Conservation (phyloP, 1,284 basidiomycete genomes). For the Ceratobasidium theobromae region DNA sequence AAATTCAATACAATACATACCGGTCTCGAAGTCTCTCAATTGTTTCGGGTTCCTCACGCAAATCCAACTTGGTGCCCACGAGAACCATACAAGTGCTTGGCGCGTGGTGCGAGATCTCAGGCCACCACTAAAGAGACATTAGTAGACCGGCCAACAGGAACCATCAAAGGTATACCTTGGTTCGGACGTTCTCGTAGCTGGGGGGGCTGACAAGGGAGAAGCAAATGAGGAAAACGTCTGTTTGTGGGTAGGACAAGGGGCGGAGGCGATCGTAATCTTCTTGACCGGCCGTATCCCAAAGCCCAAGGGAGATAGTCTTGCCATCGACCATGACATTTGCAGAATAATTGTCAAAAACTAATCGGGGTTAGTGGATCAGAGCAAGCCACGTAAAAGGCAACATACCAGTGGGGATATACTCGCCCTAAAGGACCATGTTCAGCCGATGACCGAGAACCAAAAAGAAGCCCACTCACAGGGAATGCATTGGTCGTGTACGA, state of each 20-base stretch:
- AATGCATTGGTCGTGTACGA: constrained; percentile 97
- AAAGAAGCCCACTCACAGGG: constrained; percentile 61
- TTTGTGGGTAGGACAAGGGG: constrained; percentile 97
- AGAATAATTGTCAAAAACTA: constrained; percentile 94
- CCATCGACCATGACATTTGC: constrained; percentile 98
- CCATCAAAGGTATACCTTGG: constrained; percentile 63
- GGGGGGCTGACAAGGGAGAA: constrained; percentile 98
- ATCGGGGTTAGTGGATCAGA: background rate
- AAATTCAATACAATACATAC: constrained; percentile 47
- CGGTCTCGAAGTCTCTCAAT: constrained; percentile 91
- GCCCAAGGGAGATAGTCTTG: constrained; percentile 94
- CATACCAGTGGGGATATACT: constrained; percentile 94
- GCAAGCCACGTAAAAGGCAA: constrained; percentile 31
- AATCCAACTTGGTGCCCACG: constrained; percentile 97
- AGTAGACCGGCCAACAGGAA: background rate
- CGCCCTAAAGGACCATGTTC: constrained; percentile 61
- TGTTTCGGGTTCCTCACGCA: constrained; percentile 91
- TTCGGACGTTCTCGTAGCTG: constrained; percentile 97
- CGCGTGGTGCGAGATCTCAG: constrained; percentile 95
- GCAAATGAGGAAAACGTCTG: constrained; percentile 98
- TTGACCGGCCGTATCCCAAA: constrained; percentile 99
- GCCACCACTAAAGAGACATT: constrained; percentile 75
- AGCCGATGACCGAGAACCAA: constrained; percentile 30
- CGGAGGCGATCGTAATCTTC: constrained; percentile 98
- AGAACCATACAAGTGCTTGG: constrained; percentile 92